Conservation (phyloP, 2,329 filamentous ascomycete genomes). For the Calonectria montana region DNA sequence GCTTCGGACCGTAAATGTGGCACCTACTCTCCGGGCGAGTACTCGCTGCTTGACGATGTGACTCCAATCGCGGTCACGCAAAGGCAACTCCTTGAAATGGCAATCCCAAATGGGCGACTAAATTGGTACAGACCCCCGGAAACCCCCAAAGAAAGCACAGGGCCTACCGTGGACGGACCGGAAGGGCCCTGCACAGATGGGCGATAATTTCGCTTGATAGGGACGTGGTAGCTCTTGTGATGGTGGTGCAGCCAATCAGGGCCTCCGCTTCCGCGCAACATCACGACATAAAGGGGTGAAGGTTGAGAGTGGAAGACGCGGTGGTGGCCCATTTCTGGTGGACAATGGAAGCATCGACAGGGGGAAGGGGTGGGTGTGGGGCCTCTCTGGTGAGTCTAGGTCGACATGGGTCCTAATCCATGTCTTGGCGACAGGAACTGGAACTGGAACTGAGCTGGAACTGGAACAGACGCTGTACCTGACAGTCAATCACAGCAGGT, state of each 20-base stretch:
- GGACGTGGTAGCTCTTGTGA: slow-evolving; percentile 29
- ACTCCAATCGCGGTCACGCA: slow-evolving; percentile 2
- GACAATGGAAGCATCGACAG: slow-evolving; percentile 10
- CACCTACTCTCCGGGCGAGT: slow-evolving; percentile 13
- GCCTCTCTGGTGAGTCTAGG: neutral
- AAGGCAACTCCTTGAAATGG: neutral
- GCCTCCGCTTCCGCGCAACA: slow-evolving; percentile 33
- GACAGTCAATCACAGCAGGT: slow-evolving; percentile 18
- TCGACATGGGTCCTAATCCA: slow-evolving; percentile 9
- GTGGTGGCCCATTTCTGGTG: slow-evolving; percentile 16
- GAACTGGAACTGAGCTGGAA: slow-evolving; percentile 15
- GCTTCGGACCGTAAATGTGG: slow-evolving; percentile 23
- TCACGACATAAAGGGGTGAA: slow-evolving; percentile 32
- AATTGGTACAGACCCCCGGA: slow-evolving; percentile 17
- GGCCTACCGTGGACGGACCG: slow-evolving; percentile 5
- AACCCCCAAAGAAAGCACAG: slow-evolving; percentile 20
- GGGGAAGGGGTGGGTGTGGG: neutral
- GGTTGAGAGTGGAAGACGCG: neutral
- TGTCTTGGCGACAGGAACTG: slow-evolving; percentile 20
- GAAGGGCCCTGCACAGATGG: slow-evolving; percentile 38
- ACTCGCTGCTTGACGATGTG: slow-evolving; percentile 9
- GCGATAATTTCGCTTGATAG: slow-evolving; percentile 45
- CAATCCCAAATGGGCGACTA: slow-evolving; percentile 17
- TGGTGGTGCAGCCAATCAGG: slow-evolving; percentile 36
- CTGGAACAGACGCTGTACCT: slow-evolving; percentile 5